phyloP scores from a whole-genome alignment of 768 basidiomycete genomes.

The Suillus ampliporus region DNA sequence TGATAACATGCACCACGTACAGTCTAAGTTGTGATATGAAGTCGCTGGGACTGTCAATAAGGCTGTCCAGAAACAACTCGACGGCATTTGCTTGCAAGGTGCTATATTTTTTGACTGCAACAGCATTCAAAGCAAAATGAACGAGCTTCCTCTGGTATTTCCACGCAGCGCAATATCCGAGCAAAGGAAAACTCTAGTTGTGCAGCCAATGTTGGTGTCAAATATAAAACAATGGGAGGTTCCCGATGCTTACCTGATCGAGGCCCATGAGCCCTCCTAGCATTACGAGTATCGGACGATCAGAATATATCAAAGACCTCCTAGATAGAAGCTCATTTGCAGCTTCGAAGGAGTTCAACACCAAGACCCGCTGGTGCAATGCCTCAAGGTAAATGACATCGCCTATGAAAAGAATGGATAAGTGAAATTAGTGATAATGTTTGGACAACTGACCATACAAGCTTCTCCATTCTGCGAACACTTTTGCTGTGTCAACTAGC shows the following conservation, averaged over 20 bases:
- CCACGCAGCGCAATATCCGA: slow-evolving; percentile 15
- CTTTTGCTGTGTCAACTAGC: slow-evolving; percentile 1
- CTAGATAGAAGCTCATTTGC: slow-evolving; percentile 37
- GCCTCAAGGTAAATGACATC: slow-evolving; percentile 23
- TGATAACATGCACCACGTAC: slow-evolving; percentile 1
- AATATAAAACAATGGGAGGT: neutral
- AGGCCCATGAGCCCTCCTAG: slow-evolving; percentile 9
- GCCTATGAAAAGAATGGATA: slow-evolving; percentile 4
- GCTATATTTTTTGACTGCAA: slow-evolving; percentile 8
- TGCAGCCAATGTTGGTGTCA: neutral
- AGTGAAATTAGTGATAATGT: neutral
- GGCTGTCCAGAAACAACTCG: slow-evolving; percentile 5
- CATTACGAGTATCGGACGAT: slow-evolving; percentile 9
- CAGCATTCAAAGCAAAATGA: slow-evolving; percentile 8
- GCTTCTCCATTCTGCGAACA: neutral
- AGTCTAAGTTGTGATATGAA: slow-evolving; percentile 8
- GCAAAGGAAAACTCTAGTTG: slow-evolving; percentile 15
- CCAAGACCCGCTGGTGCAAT: slow-evolving; percentile 15
- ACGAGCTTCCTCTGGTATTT: slow-evolving; percentile 12
- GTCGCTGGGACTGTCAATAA: slow-evolving; percentile 3
- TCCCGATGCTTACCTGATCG: neutral
- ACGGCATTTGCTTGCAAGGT: slow-evolving; percentile 7
- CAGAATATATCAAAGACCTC: slow-evolving; percentile 30
- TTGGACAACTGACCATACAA: neutral
- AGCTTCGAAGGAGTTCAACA: slow-evolving; percentile 31